phyloP scores from a whole-genome alignment of 2,329 filamentous ascomycete species.

The Aspergillus felis region DNA sequence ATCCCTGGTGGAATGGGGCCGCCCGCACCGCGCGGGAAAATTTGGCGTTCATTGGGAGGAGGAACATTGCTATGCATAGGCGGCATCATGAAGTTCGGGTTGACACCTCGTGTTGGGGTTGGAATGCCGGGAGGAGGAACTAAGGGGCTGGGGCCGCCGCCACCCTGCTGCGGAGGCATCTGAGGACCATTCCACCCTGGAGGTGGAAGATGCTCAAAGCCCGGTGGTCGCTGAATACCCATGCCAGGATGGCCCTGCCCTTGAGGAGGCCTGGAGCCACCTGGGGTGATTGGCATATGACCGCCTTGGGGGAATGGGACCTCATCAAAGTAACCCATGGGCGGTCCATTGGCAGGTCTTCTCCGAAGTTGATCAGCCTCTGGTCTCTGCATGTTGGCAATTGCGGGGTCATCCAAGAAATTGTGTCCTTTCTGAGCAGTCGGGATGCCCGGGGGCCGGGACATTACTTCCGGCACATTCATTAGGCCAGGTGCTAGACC shows the following conservation, averaged over 20 bases:
- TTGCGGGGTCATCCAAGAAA: slow-evolving; percentile 43
- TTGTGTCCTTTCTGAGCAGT: slow-evolving; percentile 32
- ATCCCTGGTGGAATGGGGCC: slow-evolving; percentile 42
- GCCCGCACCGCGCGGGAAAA: slow-evolving; percentile 33
- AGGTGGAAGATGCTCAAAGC: slow-evolving; percentile 41
- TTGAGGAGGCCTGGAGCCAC: slow-evolving; percentile 31
- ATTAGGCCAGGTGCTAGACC: slow-evolving; percentile 31
- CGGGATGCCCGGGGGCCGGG: slow-evolving; percentile 31
- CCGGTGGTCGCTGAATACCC: slow-evolving; percentile 43
- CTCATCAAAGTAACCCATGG: slow-evolving; percentile 41
- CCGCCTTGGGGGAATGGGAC: slow-evolving; percentile 33
- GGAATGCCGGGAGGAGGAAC: slow-evolving; percentile 39
- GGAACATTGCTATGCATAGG: slow-evolving; percentile 30
- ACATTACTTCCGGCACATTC: slow-evolving; percentile 35
- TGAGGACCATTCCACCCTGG: slow-evolving; percentile 38
- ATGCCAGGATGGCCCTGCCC: slow-evolving; percentile 32
- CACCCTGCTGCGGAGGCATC: slow-evolving; percentile 33
- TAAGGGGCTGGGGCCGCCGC: slow-evolving; percentile 29
- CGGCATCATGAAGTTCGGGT: slow-evolving; percentile 37
- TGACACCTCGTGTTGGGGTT: slow-evolving; percentile 33
- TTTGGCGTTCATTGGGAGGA: slow-evolving; percentile 34
- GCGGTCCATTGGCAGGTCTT: slow-evolving; percentile 35
- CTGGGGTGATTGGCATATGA: slow-evolving; percentile 34
- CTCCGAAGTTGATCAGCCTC: slow-evolving; percentile 36
- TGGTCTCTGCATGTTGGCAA: slow-evolving; percentile 40